Evolutionary conservation across 1,284 basidiomycete genomes (phyloP), one percentile per base, ranked within the genome.

Genomic region (Mrakiaceae sp.): DNA sequence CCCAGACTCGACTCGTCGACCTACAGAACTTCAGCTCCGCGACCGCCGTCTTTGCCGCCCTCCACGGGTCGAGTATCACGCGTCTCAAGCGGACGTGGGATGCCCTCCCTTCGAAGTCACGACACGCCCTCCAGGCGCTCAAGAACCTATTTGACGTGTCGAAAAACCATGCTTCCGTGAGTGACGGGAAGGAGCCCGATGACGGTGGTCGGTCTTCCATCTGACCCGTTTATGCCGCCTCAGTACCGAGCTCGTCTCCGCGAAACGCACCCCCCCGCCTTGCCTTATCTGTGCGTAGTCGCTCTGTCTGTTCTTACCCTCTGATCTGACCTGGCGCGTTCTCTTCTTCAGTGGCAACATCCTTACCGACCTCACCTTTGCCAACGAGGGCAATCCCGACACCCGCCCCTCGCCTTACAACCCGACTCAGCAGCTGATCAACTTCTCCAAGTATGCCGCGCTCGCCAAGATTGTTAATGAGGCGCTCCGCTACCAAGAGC

Each of bases 21-120:
- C 77, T 98, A 69, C 89, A 95, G 74, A 99, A 98, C 76, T 98
- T 91, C 77, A 95, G 93, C 11, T 89, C 88, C 11, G 88, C 98
- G 84, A 91, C 92, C 72, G 92, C 95, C 44, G 91, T 99, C 64
- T 85, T 96, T 9, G 95, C 93, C 4, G 96, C 93, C 2, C 80
- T 98, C 62, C 97, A 97, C 71, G 93, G 90, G 7, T 89, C 93
- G 46, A 92, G 93, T 5, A 93, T 99, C 68, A 84, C 90, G 68
- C 84, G 96, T 9, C 78, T 98, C 68, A 92, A 93, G 72, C 84
- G 92, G 60, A 98, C 96, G 3, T 98, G 96, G 96, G 79, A 81
- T 70, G 89, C 87, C 44, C 79, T 98, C 53, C 81, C 88, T 2
- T 83, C 88, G 72, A 98, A 98, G 79, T 88, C 89, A 74, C 85